Conservation (phyloP, 2,329 filamentous ascomycete genomes). For the Dothideomycetes sp. region DNA sequence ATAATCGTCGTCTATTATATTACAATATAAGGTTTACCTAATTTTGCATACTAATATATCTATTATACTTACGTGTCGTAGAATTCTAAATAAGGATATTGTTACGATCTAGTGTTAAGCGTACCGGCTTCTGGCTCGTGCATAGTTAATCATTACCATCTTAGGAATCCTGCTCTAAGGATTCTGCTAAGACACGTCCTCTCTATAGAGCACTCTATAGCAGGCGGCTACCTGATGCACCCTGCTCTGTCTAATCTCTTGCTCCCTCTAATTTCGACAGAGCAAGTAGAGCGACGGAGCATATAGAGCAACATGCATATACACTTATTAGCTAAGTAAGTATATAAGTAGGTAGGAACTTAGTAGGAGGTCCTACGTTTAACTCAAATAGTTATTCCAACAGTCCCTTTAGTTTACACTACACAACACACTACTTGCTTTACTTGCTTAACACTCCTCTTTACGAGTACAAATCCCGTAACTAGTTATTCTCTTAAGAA, state of each 20-base stretch:
- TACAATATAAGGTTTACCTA: too few relatives aligned
- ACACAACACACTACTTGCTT: too few relatives aligned
- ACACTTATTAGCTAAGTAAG: neutral
- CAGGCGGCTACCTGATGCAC: neutral
- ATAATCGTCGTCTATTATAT: too few relatives aligned
- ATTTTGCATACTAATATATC: too few relatives aligned
- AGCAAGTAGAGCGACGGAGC: too few relatives aligned
- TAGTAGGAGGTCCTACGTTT: neutral
- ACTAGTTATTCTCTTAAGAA: neutral
- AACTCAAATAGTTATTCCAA: constrained; percentile 5
- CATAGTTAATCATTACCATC: too few relatives aligned
- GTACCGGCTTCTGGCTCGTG: too few relatives aligned
- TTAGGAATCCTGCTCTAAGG: too few relatives aligned
- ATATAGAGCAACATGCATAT: constrained; percentile 1
- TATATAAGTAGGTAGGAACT: constrained; percentile 1
- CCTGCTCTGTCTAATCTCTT: too few relatives aligned
- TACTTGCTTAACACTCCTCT: constrained; percentile 1
- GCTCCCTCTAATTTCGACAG: constrained; percentile 1
- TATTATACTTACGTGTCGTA: too few relatives aligned
- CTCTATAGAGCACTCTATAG: neutral
- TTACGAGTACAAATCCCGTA: constrained; percentile 2
- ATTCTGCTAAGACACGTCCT: constrained; percentile 1
- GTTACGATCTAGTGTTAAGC: too few relatives aligned
- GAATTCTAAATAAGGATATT: too few relatives aligned
- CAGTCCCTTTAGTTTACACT: constrained; percentile 4